Base-by-base conservation (phyloP, 2,329 filamentous ascomycete species). In the Fusarium setosum region DNA sequence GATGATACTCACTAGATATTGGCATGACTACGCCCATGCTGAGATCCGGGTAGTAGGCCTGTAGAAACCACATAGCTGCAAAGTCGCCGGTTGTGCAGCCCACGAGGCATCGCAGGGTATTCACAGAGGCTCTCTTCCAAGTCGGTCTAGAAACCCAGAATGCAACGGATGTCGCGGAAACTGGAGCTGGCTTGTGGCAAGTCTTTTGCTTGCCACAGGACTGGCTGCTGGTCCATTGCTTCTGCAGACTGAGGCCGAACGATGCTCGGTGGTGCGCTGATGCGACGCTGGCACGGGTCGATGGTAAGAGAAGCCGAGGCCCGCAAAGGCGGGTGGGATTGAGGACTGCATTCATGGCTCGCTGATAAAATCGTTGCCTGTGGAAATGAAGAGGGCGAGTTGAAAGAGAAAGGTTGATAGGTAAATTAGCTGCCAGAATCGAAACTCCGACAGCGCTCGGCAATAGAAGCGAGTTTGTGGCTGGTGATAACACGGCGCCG, bases 1-100 rank as follows among this genome's bases (percentile, higher is more conserved):
- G 15, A 10, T 12, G 2, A 0, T 9, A 20, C 55, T 72, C 72
- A 85, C 83, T 87, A 2, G 85, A 84, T 11, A 83, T 74, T 1
- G 74, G 80, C 85, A 88, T 87, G 12, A 84, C 83, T 2, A 76
- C 62, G 0, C 77, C 76, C 73, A 85, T 80, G 1, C 82, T 81
- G 5, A 85, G 69, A 3, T 79, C 80, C 0, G 83, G 78, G 49
- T 79, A 80, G 38, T 79, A 80, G 0, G 81, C 74, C 58, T 87
- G 85, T 0, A 88, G 76, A 29, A 81, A 78, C 84, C 85, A 88
- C 77, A 88, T 80, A 1, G 83, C 79, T 2, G 83, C 80, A 60
- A 87, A 87, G 69, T 88, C 85, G n/a, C 85, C 85, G 0, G 76
- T 38, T 0, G 84, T 86, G 64, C 86, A 88, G 8, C 86, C 85